A percentile compares a stretch with the other conserved stretches of the same genome.
These are phyloP conservation scores for Neonectria neomacrospora DNA, from an alignment of 2,329 filamentous ascomycete species.

Conservation along the genomic window DNA sequence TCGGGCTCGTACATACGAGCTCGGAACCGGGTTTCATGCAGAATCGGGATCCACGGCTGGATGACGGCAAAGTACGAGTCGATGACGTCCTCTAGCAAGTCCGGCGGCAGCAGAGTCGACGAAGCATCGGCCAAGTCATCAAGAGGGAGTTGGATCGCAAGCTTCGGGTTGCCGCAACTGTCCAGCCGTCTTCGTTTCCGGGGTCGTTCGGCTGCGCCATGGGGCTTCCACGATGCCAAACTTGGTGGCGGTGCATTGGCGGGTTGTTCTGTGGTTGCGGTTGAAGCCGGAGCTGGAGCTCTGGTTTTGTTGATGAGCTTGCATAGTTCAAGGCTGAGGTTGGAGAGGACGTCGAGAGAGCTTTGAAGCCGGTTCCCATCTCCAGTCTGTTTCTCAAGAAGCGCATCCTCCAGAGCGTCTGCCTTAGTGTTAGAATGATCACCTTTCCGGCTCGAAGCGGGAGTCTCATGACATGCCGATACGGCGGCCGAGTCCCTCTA, in stretches of 20 bases:
- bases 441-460: neutral
- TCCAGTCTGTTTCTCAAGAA: slow-evolving; percentile 14
- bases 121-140: slow-evolving; percentile 22
- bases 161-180: slow-evolving; percentile 39
- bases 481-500: slow-evolving; percentile 22
- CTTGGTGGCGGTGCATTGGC: neutral
- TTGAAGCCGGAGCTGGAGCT: slow-evolving; percentile 4
- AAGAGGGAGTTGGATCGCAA: slow-evolving; percentile 30
- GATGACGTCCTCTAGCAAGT: slow-evolving; percentile 36
- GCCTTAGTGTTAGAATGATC: neutral
- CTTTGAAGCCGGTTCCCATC: slow-evolving; percentile 7
- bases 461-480: slow-evolving; percentile 7
- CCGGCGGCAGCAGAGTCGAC: slow-evolving; percentile 29
- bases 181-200: slow-evolving; percentile 36
- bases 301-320: slow-evolving; percentile 12
- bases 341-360: slow-evolving; percentile 16
- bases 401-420: slow-evolving; percentile 17
- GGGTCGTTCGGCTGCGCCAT: slow-evolving; percentile 3
- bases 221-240: slow-evolving; percentile 1
- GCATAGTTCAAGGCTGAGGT: slow-evolving; percentile 14
- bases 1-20: slow-evolving; percentile 34
- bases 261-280: slow-evolving; percentile 1
- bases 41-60: slow-evolving; percentile 38
- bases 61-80: slow-evolving; percentile 35
- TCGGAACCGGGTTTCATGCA: slow-evolving; percentile 38